Evolutionary conservation across 345 rosid species (phyloP).

Genomic region (Populus tremula): DNA sequence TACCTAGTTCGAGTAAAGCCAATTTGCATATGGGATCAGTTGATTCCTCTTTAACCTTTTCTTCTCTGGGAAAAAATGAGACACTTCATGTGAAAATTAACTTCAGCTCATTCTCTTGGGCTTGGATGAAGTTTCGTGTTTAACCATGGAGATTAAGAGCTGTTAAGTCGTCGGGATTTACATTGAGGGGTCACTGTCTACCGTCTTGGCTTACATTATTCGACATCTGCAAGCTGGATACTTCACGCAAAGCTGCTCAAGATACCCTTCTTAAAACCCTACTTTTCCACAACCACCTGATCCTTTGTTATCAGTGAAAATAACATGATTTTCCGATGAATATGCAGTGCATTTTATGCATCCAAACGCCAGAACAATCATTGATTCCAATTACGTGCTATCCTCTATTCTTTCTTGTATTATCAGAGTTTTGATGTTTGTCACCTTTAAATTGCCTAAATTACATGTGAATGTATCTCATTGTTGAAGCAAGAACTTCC

Average conservation of each 20-base stretch:
- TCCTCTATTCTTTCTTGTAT: not conserved
- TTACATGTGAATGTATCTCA: not conserved
- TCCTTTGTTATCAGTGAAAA: not conserved
- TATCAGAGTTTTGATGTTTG: not conserved
- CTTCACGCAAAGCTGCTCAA: not conserved
- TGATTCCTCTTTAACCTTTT: not conserved
- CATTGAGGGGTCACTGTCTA: not conserved
- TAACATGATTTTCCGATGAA: not conserved
- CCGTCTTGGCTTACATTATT: not conserved
- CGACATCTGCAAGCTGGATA: not conserved
- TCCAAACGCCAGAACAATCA: not conserved
- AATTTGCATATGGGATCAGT: not conserved
- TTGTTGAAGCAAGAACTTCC: constrained; percentile 5
- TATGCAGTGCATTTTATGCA: not conserved
- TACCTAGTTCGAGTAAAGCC: not conserved
- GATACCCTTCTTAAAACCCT: not conserved
- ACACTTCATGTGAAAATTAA: not conserved
- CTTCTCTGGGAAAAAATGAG: not conserved
- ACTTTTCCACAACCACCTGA: not conserved
- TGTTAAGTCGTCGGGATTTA: not conserved
- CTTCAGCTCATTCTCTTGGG: not conserved
- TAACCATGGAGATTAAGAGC: not conserved
- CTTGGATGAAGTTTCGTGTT: not conserved
- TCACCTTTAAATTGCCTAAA: not conserved
- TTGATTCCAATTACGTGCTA: not conserved